phyloP scores from a whole-genome alignment of 768 basidiomycete species.

The Mycena galopus region DNA sequence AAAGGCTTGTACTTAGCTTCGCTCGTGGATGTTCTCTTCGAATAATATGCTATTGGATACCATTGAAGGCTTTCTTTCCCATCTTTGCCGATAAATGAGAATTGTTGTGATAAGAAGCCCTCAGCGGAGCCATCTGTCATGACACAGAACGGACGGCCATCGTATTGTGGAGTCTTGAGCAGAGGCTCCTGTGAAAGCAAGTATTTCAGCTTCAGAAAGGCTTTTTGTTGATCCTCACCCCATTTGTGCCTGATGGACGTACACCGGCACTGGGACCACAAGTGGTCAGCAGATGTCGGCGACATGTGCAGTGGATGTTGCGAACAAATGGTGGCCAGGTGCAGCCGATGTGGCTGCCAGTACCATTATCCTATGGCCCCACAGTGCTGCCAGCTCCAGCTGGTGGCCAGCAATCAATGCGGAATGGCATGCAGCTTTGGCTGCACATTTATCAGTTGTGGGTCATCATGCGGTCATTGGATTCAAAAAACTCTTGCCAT shows the following conservation, averaged over 20 bases:
- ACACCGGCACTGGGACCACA: too few relatives aligned
- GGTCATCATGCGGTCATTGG: too few relatives aligned
- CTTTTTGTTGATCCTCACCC: slow-evolving; percentile 38
- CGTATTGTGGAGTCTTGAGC: slow-evolving; percentile 38
- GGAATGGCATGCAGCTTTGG: too few relatives aligned
- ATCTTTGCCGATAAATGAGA: slow-evolving; percentile 26
- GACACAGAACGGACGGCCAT: slow-evolving; percentile 45
- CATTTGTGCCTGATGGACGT: slow-evolving; percentile 38
- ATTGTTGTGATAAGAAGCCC: slow-evolving; percentile 45
- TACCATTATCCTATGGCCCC: too few relatives aligned
- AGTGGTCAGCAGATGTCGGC: too few relatives aligned
- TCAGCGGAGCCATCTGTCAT: slow-evolving; percentile 46
- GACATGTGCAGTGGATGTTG: slow-evolving; percentile 41
- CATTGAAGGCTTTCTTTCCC: slow-evolving; percentile 30
- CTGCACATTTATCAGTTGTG: too few relatives aligned
- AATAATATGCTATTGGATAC: slow-evolving; percentile 51
- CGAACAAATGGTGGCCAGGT: too few relatives aligned
- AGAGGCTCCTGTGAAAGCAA: slow-evolving; percentile 42
- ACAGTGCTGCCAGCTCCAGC: too few relatives aligned
- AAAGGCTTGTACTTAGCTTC: slow-evolving; percentile 51
- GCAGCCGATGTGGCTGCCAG: too few relatives aligned
- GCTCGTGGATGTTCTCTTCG: slow-evolving; percentile 48
- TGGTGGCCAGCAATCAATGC: too few relatives aligned
- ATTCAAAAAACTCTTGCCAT: too few relatives aligned
- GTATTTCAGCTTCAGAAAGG: slow-evolving; percentile 44